A percentile compares a stretch with the other conserved stretches of the same genome.
These are phyloP conservation scores for Ophiocordyceps robertsii DNA, from an alignment of 2,329 filamentous ascomycete genomes.

Conservation along the genomic window DNA sequence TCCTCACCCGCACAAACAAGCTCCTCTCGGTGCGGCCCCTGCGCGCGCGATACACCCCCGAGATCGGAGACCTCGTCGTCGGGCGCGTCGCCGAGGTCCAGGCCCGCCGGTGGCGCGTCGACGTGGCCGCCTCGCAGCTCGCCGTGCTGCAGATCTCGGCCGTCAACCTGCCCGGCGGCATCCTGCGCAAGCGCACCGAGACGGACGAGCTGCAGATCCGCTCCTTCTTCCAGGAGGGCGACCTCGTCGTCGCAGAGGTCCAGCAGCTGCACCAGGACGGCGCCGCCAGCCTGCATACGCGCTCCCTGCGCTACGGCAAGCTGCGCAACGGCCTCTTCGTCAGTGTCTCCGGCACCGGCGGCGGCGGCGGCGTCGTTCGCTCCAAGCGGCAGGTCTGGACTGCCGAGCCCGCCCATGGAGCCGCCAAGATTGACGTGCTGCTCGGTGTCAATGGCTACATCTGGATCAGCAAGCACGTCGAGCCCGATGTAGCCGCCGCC, in stretches of 20 bases:
- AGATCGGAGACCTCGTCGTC: constrained; percentile 91
- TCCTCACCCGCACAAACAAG: constrained; percentile 88
- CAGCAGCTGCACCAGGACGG: constrained; percentile 81
- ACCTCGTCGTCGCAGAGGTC: constrained; percentile 87
- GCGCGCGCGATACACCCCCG: constrained; percentile 83
- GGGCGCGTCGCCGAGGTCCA: constrained; percentile 94
- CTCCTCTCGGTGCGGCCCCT: constrained; percentile 83
- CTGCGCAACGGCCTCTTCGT: constrained; percentile 86
- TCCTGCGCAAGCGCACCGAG: constrained; percentile 79
- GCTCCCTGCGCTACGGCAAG: constrained; percentile 88
- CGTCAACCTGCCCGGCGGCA: constrained; percentile 91
- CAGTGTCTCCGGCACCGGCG: constrained; percentile 67
- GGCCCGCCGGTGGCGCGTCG: constrained; percentile 83
- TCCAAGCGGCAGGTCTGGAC: constrained; percentile 82
- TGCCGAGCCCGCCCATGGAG: constrained; percentile 42
- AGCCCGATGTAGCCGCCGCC: constrained; percentile 34
- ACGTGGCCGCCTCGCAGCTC: constrained; percentile 77
- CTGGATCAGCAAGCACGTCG: constrained; percentile 79
- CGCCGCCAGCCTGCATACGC: constrained; percentile 75
- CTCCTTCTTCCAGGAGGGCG: constrained; percentile 92
- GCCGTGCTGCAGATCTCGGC: constrained; percentile 73
- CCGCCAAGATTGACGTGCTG: constrained; percentile 66
- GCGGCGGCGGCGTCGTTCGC: constrained; percentile 75
- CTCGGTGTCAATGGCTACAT: constrained; percentile 95
- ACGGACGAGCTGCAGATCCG: constrained; percentile 96